A percentile compares a stretch with the other conserved stretches of the same genome.
Evolutionary conservation across 345 rosid genomes (phyloP).

Genomic region (Linum trigynum): DNA sequence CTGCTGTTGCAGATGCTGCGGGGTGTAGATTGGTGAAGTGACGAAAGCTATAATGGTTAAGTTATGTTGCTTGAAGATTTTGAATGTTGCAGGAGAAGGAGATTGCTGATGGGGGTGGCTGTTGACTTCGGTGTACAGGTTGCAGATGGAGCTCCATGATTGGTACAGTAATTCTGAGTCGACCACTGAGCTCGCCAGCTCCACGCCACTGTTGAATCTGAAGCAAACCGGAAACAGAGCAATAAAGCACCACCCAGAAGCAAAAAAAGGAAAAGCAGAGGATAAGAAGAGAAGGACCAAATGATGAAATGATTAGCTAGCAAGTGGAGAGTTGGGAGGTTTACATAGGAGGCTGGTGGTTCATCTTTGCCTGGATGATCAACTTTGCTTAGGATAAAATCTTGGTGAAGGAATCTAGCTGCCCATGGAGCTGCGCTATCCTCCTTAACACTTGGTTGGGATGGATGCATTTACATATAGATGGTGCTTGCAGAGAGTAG

Average conservation of each 20-base stretch:
- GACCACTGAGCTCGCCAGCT: conserved; percentile 38
- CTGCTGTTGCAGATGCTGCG: conserved; percentile 9
- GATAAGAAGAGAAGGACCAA: neutral
- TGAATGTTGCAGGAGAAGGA: conserved; percentile 12
- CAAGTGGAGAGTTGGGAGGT: neutral
- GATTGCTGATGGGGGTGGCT: conserved; percentile 4
- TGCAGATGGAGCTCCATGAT: conserved; percentile 31
- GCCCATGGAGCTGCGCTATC: neutral
- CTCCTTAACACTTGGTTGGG: neutral
- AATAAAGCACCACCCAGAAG: neutral
- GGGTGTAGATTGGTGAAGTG: conserved; percentile 17
- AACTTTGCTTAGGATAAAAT: neutral
- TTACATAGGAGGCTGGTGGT: neutral
- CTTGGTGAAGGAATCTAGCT: neutral
- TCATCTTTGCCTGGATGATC: neutral
- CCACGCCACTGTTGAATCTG: conserved; percentile 32
- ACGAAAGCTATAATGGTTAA: conserved; percentile 33
- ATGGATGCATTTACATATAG: neutral
- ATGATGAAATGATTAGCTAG: neutral
- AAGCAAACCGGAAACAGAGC: neutral
- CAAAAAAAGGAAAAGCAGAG: neutral
- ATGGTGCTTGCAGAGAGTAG: neutral
- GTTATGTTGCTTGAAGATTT: conserved; percentile 5
- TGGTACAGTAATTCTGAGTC: conserved; percentile 35
- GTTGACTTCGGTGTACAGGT: conserved; percentile 13